Evolutionary conservation across 1,284 basidiomycete genomes (phyloP).

Genomic region (Fomitopsis pinicola): DNA sequence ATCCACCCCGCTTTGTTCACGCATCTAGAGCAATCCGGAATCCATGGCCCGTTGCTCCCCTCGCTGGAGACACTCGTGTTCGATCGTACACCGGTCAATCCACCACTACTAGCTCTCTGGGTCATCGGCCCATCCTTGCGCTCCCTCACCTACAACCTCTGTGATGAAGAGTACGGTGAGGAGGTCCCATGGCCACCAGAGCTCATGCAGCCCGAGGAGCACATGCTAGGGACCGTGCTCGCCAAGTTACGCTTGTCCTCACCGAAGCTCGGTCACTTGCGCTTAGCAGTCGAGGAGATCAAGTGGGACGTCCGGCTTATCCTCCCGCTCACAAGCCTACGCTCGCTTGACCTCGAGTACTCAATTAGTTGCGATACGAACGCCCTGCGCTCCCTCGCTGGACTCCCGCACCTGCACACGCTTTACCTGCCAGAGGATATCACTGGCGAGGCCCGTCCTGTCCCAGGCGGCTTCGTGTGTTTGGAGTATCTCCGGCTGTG

Average conservation of each 20-base stretch:
- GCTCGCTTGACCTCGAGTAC: not conserved
- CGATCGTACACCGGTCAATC: too few species aligned
- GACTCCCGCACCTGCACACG: not conserved
- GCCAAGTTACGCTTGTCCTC: not conserved
- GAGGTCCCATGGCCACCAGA: too few species aligned
- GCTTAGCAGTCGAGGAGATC: not conserved
- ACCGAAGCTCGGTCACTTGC: not conserved
- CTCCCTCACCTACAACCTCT: not conserved
- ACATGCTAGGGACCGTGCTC: not conserved
- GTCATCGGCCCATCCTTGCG: not conserved
- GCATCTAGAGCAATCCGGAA: not conserved
- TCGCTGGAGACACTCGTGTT: not conserved
- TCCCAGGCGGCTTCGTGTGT: not conserved
- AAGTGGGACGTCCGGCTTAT: not conserved
- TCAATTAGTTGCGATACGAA: not conserved
- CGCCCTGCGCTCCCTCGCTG: not conserved
- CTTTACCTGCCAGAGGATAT: not conserved
- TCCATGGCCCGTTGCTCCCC: not conserved
- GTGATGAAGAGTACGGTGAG: not conserved
- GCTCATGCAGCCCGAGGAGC: not conserved
- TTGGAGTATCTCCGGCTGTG: not conserved
- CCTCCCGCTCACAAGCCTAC: not conserved
- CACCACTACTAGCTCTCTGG: not conserved
- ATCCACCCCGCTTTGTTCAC: not conserved
- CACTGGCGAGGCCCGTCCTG: not conserved